Percentiles rank a stretch among this genome's conserved stretches.
phyloP scores from a whole-genome alignment of 768 basidiomycete genomes.

The Nevesoporus exiguus region DNA sequence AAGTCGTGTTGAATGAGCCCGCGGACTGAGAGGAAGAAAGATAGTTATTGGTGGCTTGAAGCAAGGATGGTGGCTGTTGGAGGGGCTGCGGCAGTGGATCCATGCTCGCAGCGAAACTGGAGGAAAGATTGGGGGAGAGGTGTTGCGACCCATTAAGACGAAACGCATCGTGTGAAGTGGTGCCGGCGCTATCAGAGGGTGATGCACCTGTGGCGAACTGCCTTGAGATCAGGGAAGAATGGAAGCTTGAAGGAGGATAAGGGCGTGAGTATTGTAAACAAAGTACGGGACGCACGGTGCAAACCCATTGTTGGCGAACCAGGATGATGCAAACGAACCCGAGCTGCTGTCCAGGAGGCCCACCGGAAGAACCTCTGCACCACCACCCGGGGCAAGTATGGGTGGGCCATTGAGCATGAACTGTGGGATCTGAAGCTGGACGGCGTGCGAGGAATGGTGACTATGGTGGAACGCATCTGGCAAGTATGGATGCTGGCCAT shows the following conservation, averaged over 20 bases:
- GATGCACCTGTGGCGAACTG: slow-evolving; percentile 3
- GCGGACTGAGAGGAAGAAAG: neutral
- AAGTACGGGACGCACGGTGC: slow-evolving; percentile 19
- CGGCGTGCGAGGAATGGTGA: slow-evolving; percentile 19
- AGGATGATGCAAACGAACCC: slow-evolving; percentile 37
- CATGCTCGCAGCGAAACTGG: neutral
- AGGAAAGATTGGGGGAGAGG: neutral
- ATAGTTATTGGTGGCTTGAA: slow-evolving; percentile 1
- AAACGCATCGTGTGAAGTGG: neutral
- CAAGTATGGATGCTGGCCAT: neutral
- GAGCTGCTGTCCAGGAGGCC: slow-evolving; percentile 31
- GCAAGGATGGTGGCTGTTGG: slow-evolving; percentile 4
- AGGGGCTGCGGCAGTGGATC: slow-evolving; percentile 6
- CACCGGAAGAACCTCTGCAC: slow-evolving; percentile 66
- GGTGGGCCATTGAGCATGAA: slow-evolving; percentile 60
- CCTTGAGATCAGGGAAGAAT: slow-evolving; percentile 16
- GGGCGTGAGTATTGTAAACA: neutral
- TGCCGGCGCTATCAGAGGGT: neutral
- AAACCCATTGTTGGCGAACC: slow-evolving; percentile 52
- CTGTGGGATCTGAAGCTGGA: slow-evolving; percentile 61
- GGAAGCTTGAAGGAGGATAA: slow-evolving; percentile 26
- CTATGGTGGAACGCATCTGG: slow-evolving; percentile 3
- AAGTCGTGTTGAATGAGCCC: slow-evolving; percentile 3
- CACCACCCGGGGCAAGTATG: slow-evolving; percentile 64
- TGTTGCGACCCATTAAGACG: neutral